Percentiles rank a stretch among this genome's conserved stretches.
These are phyloP conservation scores for Scytalidium sp. DNA, from an alignment of 2,329 filamentous ascomycete genomes.

Conservation along the genomic window DNA sequence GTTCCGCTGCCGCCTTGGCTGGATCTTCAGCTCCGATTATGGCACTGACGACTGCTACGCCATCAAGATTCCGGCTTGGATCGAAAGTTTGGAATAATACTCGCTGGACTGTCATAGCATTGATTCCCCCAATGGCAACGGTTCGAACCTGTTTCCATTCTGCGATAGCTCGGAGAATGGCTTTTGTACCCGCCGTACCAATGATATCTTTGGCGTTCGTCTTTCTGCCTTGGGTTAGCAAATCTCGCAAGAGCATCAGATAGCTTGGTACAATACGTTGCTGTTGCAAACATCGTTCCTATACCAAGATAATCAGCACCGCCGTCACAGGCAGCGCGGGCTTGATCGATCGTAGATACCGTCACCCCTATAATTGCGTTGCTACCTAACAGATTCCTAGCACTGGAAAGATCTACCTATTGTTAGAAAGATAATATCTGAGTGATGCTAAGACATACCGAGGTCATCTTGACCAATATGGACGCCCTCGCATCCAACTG, in stretches of 20 bases:
- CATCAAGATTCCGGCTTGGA: conserved; percentile 62
- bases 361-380: conserved; percentile 86
- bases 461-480: conserved; percentile 96
- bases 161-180: conserved; percentile 60
- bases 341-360: conserved; percentile 72
- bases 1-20: conserved; percentile 54
- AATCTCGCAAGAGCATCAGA: background rate
- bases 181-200: conserved; percentile 66
- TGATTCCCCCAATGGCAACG: conserved; percentile 89
- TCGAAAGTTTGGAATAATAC: conserved; percentile 67
- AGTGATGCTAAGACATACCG: conserved; percentile 44
- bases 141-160: conserved; percentile 45
- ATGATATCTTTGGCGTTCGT: conserved; percentile 82
- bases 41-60: conserved; percentile 85
- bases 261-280: conserved; percentile 53
- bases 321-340: conserved; percentile 63
- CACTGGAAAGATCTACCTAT: conserved; percentile 53
- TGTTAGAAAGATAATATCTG: conserved; percentile 12
- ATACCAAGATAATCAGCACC: conserved; percentile 92
- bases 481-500: conserved; percentile 84
- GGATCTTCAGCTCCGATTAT: conserved; percentile 74
- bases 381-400: conserved; percentile 69
- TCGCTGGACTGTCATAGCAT: conserved; percentile 68
- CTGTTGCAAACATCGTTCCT: conserved; percentile 83
- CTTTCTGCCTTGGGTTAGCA: conserved; percentile 53